These are phyloP conservation scores for Pythium insidiosum DNA, from an alignment of 352 stramenopile species.

Conservation along the genomic window DNA sequence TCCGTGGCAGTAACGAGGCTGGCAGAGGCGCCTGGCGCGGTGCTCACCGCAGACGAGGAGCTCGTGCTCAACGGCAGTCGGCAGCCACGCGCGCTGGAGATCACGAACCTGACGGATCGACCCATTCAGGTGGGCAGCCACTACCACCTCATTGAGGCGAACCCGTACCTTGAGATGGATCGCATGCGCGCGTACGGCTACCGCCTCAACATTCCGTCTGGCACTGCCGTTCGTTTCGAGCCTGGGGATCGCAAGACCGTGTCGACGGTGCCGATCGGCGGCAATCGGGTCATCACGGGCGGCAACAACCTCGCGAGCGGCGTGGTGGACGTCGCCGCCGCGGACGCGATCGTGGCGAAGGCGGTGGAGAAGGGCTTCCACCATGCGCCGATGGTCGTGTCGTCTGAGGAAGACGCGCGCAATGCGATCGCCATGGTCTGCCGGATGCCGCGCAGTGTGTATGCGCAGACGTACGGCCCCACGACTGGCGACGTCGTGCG, in stretches of 20 bases:
- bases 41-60: constrained; percentile 42
- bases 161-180: constrained; percentile 93
- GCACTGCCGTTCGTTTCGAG: constrained; percentile 94
- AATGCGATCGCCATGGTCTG: constrained; percentile 15
- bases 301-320: constrained; percentile 88
- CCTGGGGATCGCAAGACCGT: constrained; percentile 94
- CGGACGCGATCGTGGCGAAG: constrained; percentile 47
- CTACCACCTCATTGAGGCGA: constrained; percentile 96
- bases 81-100: constrained; percentile 70
- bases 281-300: constrained; percentile 78
- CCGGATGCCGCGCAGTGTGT: constrained; percentile 60
- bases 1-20: constrained; percentile 8
- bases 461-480: constrained; percentile 90
- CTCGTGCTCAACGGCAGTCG: constrained; percentile 86
- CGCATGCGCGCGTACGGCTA: constrained; percentile 87
- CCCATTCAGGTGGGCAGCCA: constrained; percentile 93
- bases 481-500: constrained; percentile 91
- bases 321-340: constrained; percentile 42
- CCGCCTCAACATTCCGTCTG: constrained; percentile 91
- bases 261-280: constrained; percentile 89
- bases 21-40: constrained; percentile 33
- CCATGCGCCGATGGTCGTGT: constrained; percentile 31
- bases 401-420: neutral
- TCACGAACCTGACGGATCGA: constrained; percentile 94
- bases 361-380: constrained; percentile 49